phyloP scores from a whole-genome alignment of 163 green algal genomes.

The Chloromonas sp. region DNA sequence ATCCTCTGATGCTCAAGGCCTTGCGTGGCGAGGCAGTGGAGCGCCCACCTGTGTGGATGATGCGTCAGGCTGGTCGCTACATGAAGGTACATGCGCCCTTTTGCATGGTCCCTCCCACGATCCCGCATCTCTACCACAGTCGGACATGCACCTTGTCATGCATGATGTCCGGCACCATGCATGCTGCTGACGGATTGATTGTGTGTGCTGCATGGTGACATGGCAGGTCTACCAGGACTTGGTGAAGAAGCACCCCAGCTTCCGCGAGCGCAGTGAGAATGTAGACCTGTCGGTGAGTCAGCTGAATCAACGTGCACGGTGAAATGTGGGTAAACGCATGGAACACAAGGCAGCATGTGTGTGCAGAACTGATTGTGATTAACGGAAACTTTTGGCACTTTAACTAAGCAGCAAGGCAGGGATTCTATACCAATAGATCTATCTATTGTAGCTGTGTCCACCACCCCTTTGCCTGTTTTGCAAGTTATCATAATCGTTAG shows the following conservation, averaged over 20 bases:
- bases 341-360: too few species aligned
- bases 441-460: too few species aligned
- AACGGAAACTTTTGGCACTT: too few species aligned
- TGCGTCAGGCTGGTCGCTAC: slow-evolving; percentile 93
- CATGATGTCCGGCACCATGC: not conserved
- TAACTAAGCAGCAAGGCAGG: too few species aligned
- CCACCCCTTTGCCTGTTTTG: too few species aligned
- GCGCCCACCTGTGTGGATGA: slow-evolving; percentile 91
- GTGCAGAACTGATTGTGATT: too few species aligned
- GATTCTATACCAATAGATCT: too few species aligned
- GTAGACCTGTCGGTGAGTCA: slow-evolving; percentile 71
- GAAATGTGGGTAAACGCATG: too few species aligned
- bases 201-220: not conserved
- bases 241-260: slow-evolving; percentile 86
- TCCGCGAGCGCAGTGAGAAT: slow-evolving; percentile 86
- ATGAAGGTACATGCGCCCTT: slow-evolving; percentile 67
- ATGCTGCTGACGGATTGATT: not conserved
- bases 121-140: too few species aligned
- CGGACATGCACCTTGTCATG: too few species aligned
- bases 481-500: too few species aligned
- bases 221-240: slow-evolving; percentile 83
- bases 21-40: slow-evolving; percentile 76
- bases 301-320: too few species aligned
- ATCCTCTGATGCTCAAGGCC: slow-evolving; percentile 77
- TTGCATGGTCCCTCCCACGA: not conserved